Evolutionary conservation across 2,329 filamentous ascomycete species (phyloP).

Genomic region (Aspergillus calidoustus): DNA sequence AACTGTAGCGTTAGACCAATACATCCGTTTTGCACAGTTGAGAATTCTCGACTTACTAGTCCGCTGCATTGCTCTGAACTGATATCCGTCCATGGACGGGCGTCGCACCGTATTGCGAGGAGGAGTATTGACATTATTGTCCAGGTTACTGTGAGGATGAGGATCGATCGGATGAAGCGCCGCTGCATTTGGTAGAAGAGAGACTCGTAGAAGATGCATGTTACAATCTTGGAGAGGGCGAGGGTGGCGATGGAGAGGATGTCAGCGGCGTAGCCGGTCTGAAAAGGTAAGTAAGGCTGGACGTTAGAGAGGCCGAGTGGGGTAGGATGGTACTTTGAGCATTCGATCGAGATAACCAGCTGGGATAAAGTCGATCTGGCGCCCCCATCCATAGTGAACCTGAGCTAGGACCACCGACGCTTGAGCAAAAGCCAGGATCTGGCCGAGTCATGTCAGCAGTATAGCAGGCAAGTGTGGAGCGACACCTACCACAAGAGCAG

Average conservation of each 20-base stretch:
- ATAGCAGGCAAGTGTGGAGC: background rate
- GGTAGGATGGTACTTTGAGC: conserved; percentile 37
- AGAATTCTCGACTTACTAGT: conserved; percentile 33
- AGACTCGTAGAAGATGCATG: conserved; percentile 26
- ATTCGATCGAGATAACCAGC: conserved; percentile 27
- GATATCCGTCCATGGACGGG: conserved; percentile 41
- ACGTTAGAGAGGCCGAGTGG: too few species aligned
- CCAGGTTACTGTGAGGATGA: conserved; percentile 38
- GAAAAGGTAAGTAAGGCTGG: background rate
- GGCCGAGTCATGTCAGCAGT: background rate
- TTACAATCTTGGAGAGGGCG: conserved; percentile 49
- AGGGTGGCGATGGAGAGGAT: conserved; percentile 47
- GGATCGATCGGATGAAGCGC: conserved; percentile 26
- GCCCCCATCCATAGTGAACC: conserved; percentile 48
- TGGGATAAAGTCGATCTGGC: conserved; percentile 29
- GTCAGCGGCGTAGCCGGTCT: conserved; percentile 46
- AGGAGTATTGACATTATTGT: conserved; percentile 42
- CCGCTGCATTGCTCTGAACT: conserved; percentile 30
- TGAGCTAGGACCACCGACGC: conserved; percentile 43
- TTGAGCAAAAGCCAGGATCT: conserved; percentile 44
- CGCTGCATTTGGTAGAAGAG: conserved; percentile 22
- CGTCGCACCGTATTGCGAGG: conserved; percentile 43
- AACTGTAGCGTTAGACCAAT: conserved; percentile 29
- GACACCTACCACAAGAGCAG: conserved; percentile 35
- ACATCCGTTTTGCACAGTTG: too few species aligned